phyloP scores from a whole-genome alignment of 148 eudicot genomes.

The Rhododendron molle region DNA sequence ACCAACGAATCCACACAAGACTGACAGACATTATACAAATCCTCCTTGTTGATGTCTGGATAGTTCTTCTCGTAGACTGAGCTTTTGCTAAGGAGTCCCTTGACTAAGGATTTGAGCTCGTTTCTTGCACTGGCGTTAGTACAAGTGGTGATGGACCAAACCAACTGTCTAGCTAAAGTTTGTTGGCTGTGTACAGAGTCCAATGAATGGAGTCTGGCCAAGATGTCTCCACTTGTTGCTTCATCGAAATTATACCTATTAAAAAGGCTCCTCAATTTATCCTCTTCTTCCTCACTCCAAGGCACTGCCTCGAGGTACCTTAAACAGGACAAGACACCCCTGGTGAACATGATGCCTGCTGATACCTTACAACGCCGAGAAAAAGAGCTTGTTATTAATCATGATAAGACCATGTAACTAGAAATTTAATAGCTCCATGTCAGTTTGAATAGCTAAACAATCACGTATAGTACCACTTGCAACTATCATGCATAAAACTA shows the following conservation, averaged over 20 bases:
- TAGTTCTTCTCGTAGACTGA: constrained; percentile 60
- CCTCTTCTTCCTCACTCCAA: constrained; percentile 98
- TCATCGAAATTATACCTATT: constrained; percentile 59
- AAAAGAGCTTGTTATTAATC: not conserved
- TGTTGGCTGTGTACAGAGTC: constrained; percentile 43
- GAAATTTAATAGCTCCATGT: constrained; percentile 1
- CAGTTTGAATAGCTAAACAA: not conserved
- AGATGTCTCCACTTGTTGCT: constrained; percentile 41
- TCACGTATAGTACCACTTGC: not conserved
- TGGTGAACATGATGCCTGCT: constrained; percentile 63
- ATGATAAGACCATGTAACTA: not conserved
- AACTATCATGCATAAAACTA: not conserved
- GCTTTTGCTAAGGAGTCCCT: constrained; percentile 73
- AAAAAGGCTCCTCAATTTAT: constrained; percentile 64
- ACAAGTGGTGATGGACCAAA: constrained; percentile 64
- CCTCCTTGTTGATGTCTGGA: constrained; percentile 64
- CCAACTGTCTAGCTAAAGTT: constrained; percentile 51
- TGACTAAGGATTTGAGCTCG: constrained; percentile 78
- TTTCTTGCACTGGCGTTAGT: constrained; percentile 58
- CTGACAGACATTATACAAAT: constrained; percentile 51
- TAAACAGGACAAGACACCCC: constrained; percentile 70
- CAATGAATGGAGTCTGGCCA: constrained; percentile 52
- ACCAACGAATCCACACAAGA: constrained; percentile 54
- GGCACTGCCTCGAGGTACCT: constrained; percentile 90
- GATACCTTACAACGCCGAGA: constrained; percentile 47